These are phyloP conservation scores for Arthromyces matolae DNA, from an alignment of 768 basidiomycete species.

Conservation along the genomic window DNA sequence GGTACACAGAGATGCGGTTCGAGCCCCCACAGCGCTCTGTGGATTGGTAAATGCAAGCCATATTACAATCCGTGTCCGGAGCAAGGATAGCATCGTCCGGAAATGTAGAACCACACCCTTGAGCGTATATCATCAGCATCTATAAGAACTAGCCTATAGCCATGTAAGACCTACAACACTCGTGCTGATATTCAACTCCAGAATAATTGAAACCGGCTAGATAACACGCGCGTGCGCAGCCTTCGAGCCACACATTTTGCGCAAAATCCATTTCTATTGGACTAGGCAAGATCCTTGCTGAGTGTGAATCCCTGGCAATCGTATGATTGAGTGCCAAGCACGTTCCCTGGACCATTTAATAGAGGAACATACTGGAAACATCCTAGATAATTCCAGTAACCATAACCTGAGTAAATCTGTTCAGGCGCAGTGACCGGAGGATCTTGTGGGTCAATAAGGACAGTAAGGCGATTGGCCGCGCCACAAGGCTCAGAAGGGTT, in stretches of 20 bases:
- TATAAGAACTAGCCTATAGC: too few relatives aligned
- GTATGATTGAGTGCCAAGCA: neutral
- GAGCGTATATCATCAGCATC: neutral
- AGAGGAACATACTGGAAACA: conserved; percentile 3
- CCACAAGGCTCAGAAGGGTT: too few relatives aligned
- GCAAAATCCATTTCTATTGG: neutral
- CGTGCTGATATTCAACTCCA: conserved; percentile 6
- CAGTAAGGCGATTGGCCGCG: too few relatives aligned
- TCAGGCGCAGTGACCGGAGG: conserved; percentile 4
- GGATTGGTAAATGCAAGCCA: conserved; percentile 13
- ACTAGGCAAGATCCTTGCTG: conserved; percentile 7
- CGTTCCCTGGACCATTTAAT: neutral
- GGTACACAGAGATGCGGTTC: conserved; percentile 15
- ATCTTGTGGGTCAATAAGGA: too few relatives aligned
- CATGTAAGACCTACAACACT: conserved; percentile 3
- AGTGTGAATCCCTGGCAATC: conserved; percentile 7
- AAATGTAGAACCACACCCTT: conserved; percentile 13
- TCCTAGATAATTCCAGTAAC: conserved; percentile 10
- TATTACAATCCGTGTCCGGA: conserved; percentile 11
- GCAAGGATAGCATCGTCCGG: neutral
- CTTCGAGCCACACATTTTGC: conserved; percentile 7
- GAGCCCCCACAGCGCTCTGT: conserved; percentile 11
- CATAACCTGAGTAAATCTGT: neutral
- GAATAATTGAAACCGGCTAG: conserved; percentile 3
- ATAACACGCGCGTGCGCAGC: conserved; percentile 2